phyloP scores from a whole-genome alignment of 768 basidiomycete genomes.

The Podaxis sp. region DNA sequence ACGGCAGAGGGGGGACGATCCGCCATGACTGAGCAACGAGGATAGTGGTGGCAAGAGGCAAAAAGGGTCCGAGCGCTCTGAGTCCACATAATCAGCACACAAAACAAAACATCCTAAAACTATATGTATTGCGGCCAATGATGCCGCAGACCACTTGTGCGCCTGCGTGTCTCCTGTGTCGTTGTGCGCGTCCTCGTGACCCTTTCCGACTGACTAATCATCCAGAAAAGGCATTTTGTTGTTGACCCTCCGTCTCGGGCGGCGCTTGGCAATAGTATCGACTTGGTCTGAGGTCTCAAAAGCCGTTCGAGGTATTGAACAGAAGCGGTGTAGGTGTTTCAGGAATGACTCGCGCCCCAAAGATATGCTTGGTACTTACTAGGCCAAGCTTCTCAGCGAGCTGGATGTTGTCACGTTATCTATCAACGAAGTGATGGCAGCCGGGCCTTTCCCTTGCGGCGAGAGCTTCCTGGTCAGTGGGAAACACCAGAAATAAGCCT shows the following conservation, averaged over 20 bases:
- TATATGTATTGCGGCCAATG: neutral
- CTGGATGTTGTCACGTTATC: neutral
- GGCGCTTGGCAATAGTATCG: no score
- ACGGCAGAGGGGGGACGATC: constrained; percentile 18
- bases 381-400: no score
- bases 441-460: no score
- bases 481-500: no score
- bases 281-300: no score
- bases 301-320: no score
- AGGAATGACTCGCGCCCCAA: no score
- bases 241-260: neutral
- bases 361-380: no score
- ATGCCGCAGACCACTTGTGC: neutral
- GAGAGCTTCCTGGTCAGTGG: no score
- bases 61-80: neutral
- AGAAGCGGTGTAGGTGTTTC: no score
- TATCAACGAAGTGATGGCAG: neutral
- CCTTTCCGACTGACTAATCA: neutral
- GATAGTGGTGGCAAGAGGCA: constrained; percentile 9
- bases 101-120: neutral
- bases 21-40: constrained; percentile 14
- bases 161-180: neutral
- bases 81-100: neutral
- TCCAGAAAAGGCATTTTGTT: neutral
- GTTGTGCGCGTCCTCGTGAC: neutral